A percentile compares a stretch with the other conserved stretches of the same genome.
Conservation (phyloP, 176 grass and related monocot species). For the Neostapfia colusana region DNA sequence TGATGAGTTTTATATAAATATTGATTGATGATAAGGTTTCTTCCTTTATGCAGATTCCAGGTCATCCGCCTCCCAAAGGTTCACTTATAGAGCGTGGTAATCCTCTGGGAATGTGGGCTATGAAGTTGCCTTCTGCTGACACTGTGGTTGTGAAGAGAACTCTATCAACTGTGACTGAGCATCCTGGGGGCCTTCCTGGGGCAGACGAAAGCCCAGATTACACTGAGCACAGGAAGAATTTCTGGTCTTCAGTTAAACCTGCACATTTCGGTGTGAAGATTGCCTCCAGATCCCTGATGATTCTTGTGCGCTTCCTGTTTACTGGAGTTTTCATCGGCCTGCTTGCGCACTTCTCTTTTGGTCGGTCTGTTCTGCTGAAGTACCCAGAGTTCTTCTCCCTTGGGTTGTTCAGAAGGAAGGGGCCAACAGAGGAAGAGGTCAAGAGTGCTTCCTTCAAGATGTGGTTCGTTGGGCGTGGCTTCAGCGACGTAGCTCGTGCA, state of each 20-base stretch:
- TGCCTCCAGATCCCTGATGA: conserved; percentile 52
- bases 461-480: conserved; percentile 75
- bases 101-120: conserved; percentile 65
- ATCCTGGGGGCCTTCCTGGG: conserved; percentile 65
- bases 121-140: conserved; percentile 81
- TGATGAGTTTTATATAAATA: conserved; percentile 9
- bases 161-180: conserved; percentile 51
- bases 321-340: conserved; percentile 63
- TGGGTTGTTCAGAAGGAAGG: conserved; percentile 61
- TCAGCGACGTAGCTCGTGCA: conserved; percentile 38
- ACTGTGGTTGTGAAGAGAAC: conserved; percentile 77
- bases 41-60: conserved; percentile 66
- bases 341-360: conserved; percentile 53
- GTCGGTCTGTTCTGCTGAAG: conserved; percentile 72
- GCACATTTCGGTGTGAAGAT: conserved; percentile 80
- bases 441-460: conserved; percentile 76
- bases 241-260: conserved; percentile 76
- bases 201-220: conserved; percentile 60
- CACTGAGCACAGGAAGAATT: conserved; percentile 46
- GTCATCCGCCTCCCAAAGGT: conserved; percentile 72
- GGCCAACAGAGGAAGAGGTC: conserved; percentile 80
- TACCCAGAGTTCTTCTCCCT: conserved; percentile 76
- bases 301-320: conserved; percentile 37
- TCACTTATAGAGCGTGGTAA: conserved; percentile 61
- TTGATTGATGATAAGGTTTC: conserved; percentile 26